These are phyloP conservation scores for Emmonsiellopsis sp. DNA, from an alignment of 2,329 filamentous ascomycete species.

Conservation along the genomic window DNA sequence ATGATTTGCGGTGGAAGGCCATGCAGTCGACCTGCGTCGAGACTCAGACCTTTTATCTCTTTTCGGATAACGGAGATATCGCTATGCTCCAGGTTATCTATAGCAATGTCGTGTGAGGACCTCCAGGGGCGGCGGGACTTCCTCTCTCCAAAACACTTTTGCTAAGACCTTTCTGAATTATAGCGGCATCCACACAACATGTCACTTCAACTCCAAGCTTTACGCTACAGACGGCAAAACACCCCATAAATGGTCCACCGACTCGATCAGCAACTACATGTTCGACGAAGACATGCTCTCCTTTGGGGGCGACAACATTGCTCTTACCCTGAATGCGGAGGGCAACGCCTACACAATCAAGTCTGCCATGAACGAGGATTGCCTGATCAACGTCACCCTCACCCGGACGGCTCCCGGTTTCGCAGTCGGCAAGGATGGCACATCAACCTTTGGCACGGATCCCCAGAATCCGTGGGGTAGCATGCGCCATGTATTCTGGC, in stretches of 20 bases:
- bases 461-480: conserved; percentile 77
- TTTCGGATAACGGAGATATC: conserved; percentile 65
- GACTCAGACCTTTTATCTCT: conserved; percentile 90
- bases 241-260: conserved; percentile 74
- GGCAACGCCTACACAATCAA: conserved; percentile 80
- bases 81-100: conserved; percentile 89
- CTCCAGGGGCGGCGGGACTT: neutral
- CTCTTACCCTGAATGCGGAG: conserved; percentile 77
- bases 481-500: conserved; percentile 94
- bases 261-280: conserved; percentile 65
- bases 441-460: conserved; percentile 78
- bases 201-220: conserved; percentile 91
- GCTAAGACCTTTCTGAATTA: conserved; percentile 10
- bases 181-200: conserved; percentile 81
- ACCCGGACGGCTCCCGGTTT: conserved; percentile 71
- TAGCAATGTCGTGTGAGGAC: conserved; percentile 82
- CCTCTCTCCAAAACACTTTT: conserved; percentile 1
- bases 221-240: conserved; percentile 67
- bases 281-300: conserved; percentile 76
- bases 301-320: conserved; percentile 80
- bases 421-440: conserved; percentile 75
- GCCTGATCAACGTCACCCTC: conserved; percentile 79
- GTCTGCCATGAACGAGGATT: conserved; percentile 70
- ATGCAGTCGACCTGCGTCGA: conserved; percentile 84
- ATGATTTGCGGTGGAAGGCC: conserved; percentile 73